These are phyloP conservation scores for Colletotrichum sp. DNA, from an alignment of 2,329 filamentous ascomycete genomes.

Conservation along the genomic window DNA sequence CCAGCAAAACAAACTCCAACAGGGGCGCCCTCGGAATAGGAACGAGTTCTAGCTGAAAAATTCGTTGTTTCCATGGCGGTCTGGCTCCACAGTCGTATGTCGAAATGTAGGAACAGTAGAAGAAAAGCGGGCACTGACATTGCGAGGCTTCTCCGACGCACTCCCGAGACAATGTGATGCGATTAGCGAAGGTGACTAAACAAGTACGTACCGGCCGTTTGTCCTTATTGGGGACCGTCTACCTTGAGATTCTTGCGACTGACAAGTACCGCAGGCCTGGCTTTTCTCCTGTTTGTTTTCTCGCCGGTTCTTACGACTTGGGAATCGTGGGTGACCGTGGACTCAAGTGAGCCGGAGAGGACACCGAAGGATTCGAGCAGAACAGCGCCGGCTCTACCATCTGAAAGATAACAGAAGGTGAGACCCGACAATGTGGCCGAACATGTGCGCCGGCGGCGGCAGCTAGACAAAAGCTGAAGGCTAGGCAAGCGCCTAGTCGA, in stretches of 20 bases:
- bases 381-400: neutral
- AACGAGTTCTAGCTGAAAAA: neutral
- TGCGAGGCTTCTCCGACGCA: slow-evolving; percentile 18
- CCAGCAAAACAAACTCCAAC: neutral
- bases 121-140: slow-evolving; percentile 14
- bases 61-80: neutral
- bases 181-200: slow-evolving; percentile 17
- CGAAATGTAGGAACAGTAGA: neutral
- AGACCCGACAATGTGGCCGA: neutral
- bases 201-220: slow-evolving; percentile 3
- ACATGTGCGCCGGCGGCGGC: slow-evolving; percentile 5
- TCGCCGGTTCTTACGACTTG: neutral
- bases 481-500: slow-evolving; percentile 6
- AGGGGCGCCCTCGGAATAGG: neutral
- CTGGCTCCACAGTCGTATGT: slow-evolving; percentile 13
- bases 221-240: neutral
- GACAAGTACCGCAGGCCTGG: neutral
- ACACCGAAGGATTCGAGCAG: neutral
- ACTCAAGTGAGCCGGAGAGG: neutral
- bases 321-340: no score
- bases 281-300: neutral
- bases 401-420: neutral
- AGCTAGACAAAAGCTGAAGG: neutral
- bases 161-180: slow-evolving; percentile 13
- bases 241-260: neutral